Evolutionary conservation across 2,329 filamentous ascomycete species (phyloP), one percentile per base, ranked within the genome.

Genomic region (Xylariaceae sp.): DNA sequence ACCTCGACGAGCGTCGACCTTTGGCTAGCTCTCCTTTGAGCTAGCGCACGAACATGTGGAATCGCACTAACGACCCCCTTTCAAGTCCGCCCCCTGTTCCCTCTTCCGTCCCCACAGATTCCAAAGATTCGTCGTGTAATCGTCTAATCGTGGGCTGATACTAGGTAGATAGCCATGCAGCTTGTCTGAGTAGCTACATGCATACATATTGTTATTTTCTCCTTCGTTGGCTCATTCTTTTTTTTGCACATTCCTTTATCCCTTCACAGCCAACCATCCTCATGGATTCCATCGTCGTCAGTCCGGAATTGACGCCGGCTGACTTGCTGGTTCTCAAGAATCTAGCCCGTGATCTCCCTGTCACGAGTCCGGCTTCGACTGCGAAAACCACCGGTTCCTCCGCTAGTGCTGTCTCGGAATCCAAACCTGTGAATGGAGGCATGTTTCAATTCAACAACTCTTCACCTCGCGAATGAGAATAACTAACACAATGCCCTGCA

Each of bases 241-340:
- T 51, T 35, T 35, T 50, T 10, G 23, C 7, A 10, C 7, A 5
- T 51, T 52, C 3, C 3, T 9, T 47, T 47, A n/a, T 30, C 3
- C n/a, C n/a, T 3, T 51, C 15, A 45, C 48, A 39, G 34, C 42
- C 23, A 35, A 7, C 30, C 15, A 10, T 17, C 13, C 2, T 17
- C 3, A 65, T 62, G 60, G 60, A 58, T 51, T 60, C 58, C 66
- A 66, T 78, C 30, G 67, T 74, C 39, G 71, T 76, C 58, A 76
- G 74, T 65, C 68, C 72, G 56, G 73, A 73, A 57, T 67, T 80
- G 59, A 78, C 77, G 39, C 73, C 68, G 60, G 69, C 77, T 47
- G 77, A 80, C 64, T 65, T 67, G 18, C 63, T 77, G 15, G 71
- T 79, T 10, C 69, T 80, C 15, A 67, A 71, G 65, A 76, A 73